Evolutionary conservation across 345 rosid species (phyloP).

Genomic region (Gossypium stocksii): DNA sequence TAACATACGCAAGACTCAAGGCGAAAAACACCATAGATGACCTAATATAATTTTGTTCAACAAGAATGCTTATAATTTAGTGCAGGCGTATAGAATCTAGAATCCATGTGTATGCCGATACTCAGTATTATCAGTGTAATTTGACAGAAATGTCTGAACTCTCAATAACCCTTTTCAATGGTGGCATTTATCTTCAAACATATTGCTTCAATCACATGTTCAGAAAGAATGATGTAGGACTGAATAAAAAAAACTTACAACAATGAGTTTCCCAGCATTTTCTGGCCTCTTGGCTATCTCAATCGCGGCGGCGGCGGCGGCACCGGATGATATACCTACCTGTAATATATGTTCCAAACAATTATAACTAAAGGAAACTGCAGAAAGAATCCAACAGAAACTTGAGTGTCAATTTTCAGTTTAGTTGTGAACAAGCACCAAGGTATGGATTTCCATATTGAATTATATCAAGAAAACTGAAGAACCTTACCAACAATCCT

Average conservation of each 20-base stretch:
- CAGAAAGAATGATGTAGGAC: background rate
- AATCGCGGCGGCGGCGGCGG: constrained; percentile 55
- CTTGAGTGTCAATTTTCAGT: background rate
- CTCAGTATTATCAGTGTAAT: background rate
- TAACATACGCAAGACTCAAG: background rate
- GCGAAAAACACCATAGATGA: background rate
- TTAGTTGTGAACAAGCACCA: background rate
- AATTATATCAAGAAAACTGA: background rate
- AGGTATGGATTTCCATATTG: background rate
- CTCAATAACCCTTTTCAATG: no score
- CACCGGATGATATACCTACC: constrained; percentile 82
- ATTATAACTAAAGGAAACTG: background rate
- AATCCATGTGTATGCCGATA: background rate
- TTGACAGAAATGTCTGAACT: background rate
- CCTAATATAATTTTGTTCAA: background rate
- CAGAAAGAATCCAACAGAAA: background rate
- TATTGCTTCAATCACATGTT: background rate
- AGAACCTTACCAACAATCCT: constrained; percentile 44
- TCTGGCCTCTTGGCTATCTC: constrained; percentile 56
- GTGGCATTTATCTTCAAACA: background rate
- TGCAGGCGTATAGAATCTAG: background rate
- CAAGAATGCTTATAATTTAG: background rate
- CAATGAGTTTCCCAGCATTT: constrained; percentile 63
- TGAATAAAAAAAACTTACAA: constrained; percentile 34
- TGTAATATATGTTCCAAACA: constrained; percentile 11